A percentile compares a stretch with the other conserved stretches of the same genome.
Evolutionary conservation across 75 land plant genomes (phyloP).

Genomic region (Isoetes taiwanensis): DNA sequence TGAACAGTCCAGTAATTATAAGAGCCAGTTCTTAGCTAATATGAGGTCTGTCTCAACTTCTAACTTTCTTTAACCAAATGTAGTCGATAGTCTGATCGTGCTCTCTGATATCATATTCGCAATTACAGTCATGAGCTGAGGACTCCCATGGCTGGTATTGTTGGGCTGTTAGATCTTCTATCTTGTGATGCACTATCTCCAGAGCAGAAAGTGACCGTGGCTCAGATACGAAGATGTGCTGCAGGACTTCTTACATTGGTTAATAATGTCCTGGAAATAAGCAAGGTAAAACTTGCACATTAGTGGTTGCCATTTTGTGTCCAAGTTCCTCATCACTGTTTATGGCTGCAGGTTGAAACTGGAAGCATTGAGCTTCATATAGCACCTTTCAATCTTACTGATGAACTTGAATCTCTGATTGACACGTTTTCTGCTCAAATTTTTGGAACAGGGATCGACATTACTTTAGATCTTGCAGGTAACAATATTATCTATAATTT

Average conservation of each 20-base stretch:
- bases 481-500: not conserved
- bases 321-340: too few species aligned
- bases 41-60: conserved; percentile 45
- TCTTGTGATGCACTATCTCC: conserved; percentile 54
- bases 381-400: conserved; percentile 60
- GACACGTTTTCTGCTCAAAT: conserved; percentile 84
- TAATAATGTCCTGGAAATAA: conserved; percentile 67
- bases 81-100: too few species aligned
- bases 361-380: conserved; percentile 64
- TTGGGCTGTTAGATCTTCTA: conserved; percentile 73
- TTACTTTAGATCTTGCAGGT: conserved; percentile 66
- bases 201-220: conserved; percentile 56
- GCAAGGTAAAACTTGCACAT: conserved; percentile 69
- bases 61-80: too few species aligned
- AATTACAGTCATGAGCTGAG: conserved; percentile 66
- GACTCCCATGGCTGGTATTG: conserved; percentile 88
- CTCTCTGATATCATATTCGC: conserved; percentile 6
- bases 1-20: conserved; percentile 78
- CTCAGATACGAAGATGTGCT: conserved; percentile 72
- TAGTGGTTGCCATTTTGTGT: too few species aligned
- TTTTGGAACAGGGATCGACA: conserved; percentile 57
- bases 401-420: conserved; percentile 71
- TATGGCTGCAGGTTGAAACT: conserved; percentile 49
- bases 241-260: conserved; percentile 63
- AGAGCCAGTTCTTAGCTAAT: conserved; percentile 82